A percentile compares a stretch with the other conserved stretches of the same genome.
Evolutionary conservation across 2,329 filamentous ascomycete species (phyloP).

Genomic region (Clarireedia hainanense): DNA sequence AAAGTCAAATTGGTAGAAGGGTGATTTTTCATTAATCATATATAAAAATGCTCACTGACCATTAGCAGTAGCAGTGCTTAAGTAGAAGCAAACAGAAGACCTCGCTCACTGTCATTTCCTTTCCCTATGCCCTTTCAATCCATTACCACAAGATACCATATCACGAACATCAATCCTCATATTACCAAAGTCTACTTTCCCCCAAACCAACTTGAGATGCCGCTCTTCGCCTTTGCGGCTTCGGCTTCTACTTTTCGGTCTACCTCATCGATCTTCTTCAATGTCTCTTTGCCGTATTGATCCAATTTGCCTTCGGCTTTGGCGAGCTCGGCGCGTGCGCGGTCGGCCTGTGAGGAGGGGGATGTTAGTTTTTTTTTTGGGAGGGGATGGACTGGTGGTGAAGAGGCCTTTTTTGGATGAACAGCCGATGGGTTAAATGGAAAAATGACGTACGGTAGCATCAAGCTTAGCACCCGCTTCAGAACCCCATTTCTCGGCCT

Average conservation of each 20-base stretch:
- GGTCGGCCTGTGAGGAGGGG: conserved; percentile 42
- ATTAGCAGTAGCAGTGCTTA: too few relatives aligned
- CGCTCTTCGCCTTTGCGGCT: conserved; percentile 74
- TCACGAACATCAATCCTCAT: background rate
- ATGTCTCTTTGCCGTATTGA: conserved; percentile 51
- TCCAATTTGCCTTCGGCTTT: conserved; percentile 55
- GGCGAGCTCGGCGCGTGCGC: conserved; percentile 54
- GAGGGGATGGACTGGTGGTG: background rate
- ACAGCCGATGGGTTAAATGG: background rate
- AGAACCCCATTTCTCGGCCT: conserved; percentile 52
- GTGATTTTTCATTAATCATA: too few relatives aligned
- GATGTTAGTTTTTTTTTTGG: conserved; percentile 8
- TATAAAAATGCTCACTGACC: too few relatives aligned
- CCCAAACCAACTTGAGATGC: conserved; percentile 80
- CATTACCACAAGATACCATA: background rate
- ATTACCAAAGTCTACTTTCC: conserved; percentile 37
- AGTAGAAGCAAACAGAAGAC: too few relatives aligned
- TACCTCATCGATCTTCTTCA: conserved; percentile 72
- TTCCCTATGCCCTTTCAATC: too few relatives aligned
- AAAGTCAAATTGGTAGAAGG: too few relatives aligned
- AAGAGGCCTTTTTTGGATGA: too few relatives aligned
- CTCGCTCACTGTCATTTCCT: too few relatives aligned
- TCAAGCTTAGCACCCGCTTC: conserved; percentile 61
- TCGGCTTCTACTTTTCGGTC: conserved; percentile 75
- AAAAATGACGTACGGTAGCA: conserved; percentile 48